Evolutionary conservation across 2,329 filamentous ascomycete species (phyloP).

Genomic region (Thermomyces lanuginosus): DNA sequence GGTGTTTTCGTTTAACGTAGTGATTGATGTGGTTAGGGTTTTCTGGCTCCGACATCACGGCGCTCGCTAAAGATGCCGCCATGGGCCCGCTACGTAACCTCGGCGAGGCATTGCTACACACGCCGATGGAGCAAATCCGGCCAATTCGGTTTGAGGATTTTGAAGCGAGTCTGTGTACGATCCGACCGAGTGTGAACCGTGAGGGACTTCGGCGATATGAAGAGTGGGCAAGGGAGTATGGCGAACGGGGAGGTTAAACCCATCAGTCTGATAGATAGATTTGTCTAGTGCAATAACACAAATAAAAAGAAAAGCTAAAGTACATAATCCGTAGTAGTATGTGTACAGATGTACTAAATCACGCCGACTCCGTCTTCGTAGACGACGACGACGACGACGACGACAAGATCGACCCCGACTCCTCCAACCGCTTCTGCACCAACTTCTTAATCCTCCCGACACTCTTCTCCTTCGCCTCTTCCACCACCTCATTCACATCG

Average conservation of each 20-base stretch:
- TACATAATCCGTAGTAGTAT: conserved; percentile 2
- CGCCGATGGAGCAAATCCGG: conserved; percentile 86
- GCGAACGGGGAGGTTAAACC: conserved; percentile 68
- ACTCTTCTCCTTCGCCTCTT: conserved; percentile 9
- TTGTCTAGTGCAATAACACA: background rate
- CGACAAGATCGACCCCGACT: background rate
- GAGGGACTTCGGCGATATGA: conserved; percentile 77
- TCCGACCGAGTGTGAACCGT: conserved; percentile 77
- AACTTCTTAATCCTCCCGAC: conserved; percentile 16
- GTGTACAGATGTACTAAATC: no score
- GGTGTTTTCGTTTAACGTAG: conserved; percentile 3
- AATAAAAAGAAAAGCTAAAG: conserved; percentile 1
- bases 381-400: background rate
- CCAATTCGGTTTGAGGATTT: conserved; percentile 76
- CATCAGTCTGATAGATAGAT: background rate
- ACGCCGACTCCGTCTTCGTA: no score
- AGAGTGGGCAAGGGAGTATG: conserved; percentile 85
- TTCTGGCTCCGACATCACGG: conserved; percentile 91
- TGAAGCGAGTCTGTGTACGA: conserved; percentile 62
- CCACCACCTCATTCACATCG: conserved; percentile 7
- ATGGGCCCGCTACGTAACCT: conserved; percentile 89
- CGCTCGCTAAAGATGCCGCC: conserved; percentile 88
- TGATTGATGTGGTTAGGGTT: conserved; percentile 47
- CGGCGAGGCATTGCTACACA: conserved; percentile 75
- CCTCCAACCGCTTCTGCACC: conserved; percentile 13